Conservation (phyloP, 2,329 filamentous ascomycete species). For the Penicillium polonicum region DNA sequence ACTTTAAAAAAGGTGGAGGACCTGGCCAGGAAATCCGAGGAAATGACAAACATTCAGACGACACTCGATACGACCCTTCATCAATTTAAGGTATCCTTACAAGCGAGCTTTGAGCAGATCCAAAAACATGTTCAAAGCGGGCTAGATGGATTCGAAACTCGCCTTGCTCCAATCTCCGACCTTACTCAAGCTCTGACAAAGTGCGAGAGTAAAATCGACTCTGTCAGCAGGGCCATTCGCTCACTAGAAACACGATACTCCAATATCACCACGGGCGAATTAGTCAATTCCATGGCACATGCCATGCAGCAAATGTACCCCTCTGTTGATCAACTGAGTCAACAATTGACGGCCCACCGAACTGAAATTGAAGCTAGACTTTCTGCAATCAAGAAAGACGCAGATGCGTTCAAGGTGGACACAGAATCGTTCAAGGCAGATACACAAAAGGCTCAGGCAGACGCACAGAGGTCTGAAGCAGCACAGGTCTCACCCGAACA, state of each 20-base stretch:
- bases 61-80: neutral
- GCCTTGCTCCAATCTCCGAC: neutral
- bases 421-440: neutral
- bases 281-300: constrained; percentile 37
- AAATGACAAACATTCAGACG: neutral
- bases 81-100: neutral
- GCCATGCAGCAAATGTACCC: constrained; percentile 40
- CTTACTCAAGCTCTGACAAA: neutral
- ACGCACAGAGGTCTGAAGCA: neutral
- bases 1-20: neutral
- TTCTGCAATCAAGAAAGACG: neutral
- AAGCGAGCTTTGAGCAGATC: neutral
- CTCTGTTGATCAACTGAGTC: constrained; percentile 8
- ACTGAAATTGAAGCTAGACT: neutral
- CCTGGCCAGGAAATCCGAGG: neutral
- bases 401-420: neutral
- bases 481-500: neutral
- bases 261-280: constrained; percentile 45
- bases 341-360: neutral
- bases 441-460: neutral
- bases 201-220: constrained; percentile 11
- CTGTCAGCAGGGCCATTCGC: constrained; percentile 27
- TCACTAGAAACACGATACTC: constrained; percentile 52
- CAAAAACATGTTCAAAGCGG: neutral
- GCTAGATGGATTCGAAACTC: neutral